phyloP scores from a whole-genome alignment of 106 monocot species.

The Cymbidium sinense region DNA sequence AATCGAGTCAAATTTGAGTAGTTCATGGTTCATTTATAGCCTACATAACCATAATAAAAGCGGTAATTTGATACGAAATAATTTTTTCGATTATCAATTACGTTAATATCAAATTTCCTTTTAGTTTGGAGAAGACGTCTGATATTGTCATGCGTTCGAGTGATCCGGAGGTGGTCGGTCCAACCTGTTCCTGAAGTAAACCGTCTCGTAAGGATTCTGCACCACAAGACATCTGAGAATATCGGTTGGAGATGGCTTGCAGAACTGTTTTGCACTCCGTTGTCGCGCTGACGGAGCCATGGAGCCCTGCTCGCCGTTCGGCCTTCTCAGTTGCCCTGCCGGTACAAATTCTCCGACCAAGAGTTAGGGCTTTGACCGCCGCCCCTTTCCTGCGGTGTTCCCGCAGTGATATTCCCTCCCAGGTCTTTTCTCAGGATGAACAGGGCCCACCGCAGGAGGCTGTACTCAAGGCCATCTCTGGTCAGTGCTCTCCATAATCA shows the following conservation, averaged over 20 bases:
- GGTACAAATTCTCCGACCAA: not conserved
- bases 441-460: conserved; percentile 86
- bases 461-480: conserved; percentile 89
- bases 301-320: conserved; percentile 5
- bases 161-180: no score
- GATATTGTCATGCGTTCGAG: no score
- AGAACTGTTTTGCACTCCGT: conserved; percentile 18
- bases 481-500: conserved; percentile 21
- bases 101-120: no score
- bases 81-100: no score
- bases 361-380: conserved; percentile 16
- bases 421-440: conserved; percentile 33
- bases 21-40: no score
- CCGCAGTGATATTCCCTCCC: conserved; percentile 20
- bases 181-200: no score
- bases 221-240: not conserved
- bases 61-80: no score
- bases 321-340: not conserved
- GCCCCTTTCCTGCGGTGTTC: conserved; percentile 39
- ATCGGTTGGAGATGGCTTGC: conserved; percentile 30
- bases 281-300: conserved; percentile 16
- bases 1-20: no score
- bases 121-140: no score
- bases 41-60: no score
- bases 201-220: not conserved